Evolutionary conservation across 2,329 filamentous ascomycete genomes (phyloP).

Genomic region (Aspergillus sp.): DNA sequence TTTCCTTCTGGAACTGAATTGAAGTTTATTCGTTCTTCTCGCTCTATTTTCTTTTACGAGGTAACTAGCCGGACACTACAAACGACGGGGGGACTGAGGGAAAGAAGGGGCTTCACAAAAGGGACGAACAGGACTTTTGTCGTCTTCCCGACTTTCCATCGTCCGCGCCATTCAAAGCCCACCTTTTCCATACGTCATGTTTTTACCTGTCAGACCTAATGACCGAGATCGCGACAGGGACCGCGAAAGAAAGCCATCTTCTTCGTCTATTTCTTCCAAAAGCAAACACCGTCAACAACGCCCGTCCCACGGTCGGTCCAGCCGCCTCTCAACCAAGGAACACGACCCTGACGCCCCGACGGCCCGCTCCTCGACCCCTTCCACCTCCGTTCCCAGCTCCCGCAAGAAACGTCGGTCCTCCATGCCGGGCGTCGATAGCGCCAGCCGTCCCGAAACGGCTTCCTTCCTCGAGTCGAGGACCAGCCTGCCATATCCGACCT

Average conservation of each 20-base stretch:
- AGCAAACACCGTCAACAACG: conserved; percentile 30
- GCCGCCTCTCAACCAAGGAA: conserved; percentile 36
- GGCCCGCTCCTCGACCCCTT: conserved; percentile 30
- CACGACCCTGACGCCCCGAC: conserved; percentile 28
- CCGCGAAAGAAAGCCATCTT: conserved; percentile 25
- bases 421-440: conserved; percentile 52
- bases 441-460: conserved; percentile 31
- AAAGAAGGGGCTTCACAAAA: conserved; percentile 12
- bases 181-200: conserved; percentile 32
- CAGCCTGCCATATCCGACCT: conserved; percentile 72
- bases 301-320: conserved; percentile 31
- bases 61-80: conserved; percentile 24
- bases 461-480: conserved; percentile 46
- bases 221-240: conserved; percentile 35
- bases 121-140: conserved; percentile 11
- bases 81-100: conserved; percentile 4
- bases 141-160: conserved; percentile 19
- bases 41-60: conserved; percentile 16
- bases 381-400: conserved; percentile 22
- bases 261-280: conserved; percentile 26
- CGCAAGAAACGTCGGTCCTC: conserved; percentile 43
- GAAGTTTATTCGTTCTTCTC: not conserved
- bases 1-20: not conserved
- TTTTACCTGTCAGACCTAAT: conserved; percentile 38
- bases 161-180: conserved; percentile 25